Base-by-base conservation (phyloP, 2,329 filamentous ascomycete genomes). In the Calonectria naviculata region DNA sequence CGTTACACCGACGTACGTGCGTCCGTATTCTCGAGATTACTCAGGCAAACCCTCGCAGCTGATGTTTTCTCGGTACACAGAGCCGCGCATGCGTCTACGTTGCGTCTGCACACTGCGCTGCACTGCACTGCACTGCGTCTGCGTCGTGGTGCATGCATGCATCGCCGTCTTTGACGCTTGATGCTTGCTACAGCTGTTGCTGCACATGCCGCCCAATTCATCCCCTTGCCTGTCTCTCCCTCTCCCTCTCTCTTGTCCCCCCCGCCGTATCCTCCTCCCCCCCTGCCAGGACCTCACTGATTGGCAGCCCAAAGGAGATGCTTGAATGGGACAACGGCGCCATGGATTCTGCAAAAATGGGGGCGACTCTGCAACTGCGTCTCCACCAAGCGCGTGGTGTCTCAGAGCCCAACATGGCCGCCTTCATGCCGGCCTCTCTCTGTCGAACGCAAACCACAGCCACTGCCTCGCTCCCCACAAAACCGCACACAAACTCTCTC, bases 361-460 rank as follows among this genome's bases (percentile, higher is more conserved):
- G 46, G 47, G 38, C 36, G 36, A 28, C 31, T 52, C 44, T 64
- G 49, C 60, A 65, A 65, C 31, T n/a, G 26, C 28, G 61, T 65
- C 61, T 56, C 72, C 64, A 73, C 73, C 60, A 66, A 67, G 68
- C 70, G 74, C 75, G 75, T 76, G 68, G 71, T 74, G 73, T 77
- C 73, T 76, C 67, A 72, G 52, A 54, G 52, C 52, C 67, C 42
- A 67, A 52, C 44, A 15, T 29, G 34, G 34, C 34, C 34, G 13
- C 47, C 49, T 58, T 36, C 52, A 36, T 24, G 34, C 34, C n/a
- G 21, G 34, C 34, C 34, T n/a, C n/a, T n/a, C 9, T 34, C 52
- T 24, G 52, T 58, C 21, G 52, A 58, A 58, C 52, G 52, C 52
- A 58, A 58, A 58, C 52, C 52, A 13, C 52, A 38, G 52, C 52